phyloP scores from a whole-genome alignment of 345 rosid species.

The Eucalyptus pumila region DNA sequence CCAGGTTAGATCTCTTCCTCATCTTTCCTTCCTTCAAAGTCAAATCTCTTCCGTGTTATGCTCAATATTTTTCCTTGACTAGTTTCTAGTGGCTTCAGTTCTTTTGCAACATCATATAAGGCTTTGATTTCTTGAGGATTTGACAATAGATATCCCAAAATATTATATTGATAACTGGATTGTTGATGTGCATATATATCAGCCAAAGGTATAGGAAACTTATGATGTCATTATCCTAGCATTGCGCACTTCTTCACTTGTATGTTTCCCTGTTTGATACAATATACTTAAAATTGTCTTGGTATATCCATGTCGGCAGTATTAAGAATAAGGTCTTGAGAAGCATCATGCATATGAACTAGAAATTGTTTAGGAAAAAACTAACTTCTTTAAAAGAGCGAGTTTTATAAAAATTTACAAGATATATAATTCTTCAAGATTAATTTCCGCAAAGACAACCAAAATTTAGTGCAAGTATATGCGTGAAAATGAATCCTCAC shows the following conservation, averaged over 20 bases:
- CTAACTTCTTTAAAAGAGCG: background rate
- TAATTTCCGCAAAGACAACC: background rate
- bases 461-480: background rate
- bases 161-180: background rate
- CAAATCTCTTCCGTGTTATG: background rate
- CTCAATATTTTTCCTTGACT: background rate
- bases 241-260: background rate
- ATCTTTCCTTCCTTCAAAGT: background rate
- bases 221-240: background rate
- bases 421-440: background rate
- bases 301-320: background rate
- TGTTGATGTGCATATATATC: background rate
- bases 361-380: background rate
- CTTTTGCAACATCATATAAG: background rate
- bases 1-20: background rate
- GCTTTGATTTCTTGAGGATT: background rate
- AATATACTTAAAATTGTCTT: background rate
- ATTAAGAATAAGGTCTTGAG: background rate
- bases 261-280: background rate
- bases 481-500: background rate
- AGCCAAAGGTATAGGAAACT: background rate
- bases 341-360: background rate
- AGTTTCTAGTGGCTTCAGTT: background rate
- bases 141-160: background rate
- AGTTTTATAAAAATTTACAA: background rate